These are phyloP conservation scores for Trichoderma sp. DNA, from an alignment of 2,329 filamentous ascomycete genomes.

Conservation along the genomic window DNA sequence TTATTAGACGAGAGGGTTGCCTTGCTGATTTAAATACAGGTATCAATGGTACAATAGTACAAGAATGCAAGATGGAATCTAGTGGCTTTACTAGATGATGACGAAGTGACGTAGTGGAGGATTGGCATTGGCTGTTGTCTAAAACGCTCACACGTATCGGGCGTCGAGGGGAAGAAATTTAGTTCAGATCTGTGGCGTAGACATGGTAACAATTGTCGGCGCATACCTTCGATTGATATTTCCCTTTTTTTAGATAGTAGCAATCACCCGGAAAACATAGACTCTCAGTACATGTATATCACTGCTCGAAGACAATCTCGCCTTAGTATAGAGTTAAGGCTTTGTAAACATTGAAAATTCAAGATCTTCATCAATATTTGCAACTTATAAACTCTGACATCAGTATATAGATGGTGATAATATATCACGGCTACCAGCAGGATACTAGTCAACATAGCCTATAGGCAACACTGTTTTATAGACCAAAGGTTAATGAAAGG, in stretches of 20 bases:
- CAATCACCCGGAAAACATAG: background rate
- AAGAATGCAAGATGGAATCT: background rate
- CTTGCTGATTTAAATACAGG: background rate
- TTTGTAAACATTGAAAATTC: fast-evolving
- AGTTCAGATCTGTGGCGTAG: no score
- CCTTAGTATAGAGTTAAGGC: background rate
- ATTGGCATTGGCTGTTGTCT: background rate
- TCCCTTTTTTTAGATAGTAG: background rate
- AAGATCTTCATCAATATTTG: background rate
- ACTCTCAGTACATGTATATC: background rate
- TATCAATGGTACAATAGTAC: background rate
- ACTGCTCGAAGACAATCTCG: background rate
- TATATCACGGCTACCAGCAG: no score
- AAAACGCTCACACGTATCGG: background rate
- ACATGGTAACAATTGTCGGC: no score
- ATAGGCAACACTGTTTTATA: no score
- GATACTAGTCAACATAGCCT: no score
- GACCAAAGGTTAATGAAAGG: no score
- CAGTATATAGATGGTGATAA: no score
- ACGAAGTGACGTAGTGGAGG: background rate
- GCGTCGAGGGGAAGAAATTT: background rate
- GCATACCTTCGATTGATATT: background rate
- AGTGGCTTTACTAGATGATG: background rate
- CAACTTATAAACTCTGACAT: no score
- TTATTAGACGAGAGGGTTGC: background rate